phyloP scores from a whole-genome alignment of 208 protist genomes.

The Wallacemonas rigidus region DNA sequence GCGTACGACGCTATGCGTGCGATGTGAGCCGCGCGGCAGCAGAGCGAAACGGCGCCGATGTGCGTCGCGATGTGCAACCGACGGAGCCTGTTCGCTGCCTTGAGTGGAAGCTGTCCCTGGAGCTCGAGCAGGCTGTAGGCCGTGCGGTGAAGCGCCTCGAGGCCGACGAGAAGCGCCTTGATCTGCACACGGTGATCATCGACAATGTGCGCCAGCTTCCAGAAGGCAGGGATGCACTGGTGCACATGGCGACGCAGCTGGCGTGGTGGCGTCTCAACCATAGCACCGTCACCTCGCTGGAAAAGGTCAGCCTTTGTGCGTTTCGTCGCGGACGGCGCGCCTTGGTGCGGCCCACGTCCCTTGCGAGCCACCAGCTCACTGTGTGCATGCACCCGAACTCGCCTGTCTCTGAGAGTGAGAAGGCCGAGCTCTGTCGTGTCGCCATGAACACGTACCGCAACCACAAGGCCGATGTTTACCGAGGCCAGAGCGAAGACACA shows the following conservation, averaged over 20 bases:
- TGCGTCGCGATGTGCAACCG: constrained; percentile 28
- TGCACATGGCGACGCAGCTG: constrained; percentile 75
- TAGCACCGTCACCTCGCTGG: constrained; percentile 52
- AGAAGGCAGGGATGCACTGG: constrained; percentile 33
- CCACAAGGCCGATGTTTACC: constrained; percentile 32
- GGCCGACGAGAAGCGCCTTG: constrained; percentile 45
- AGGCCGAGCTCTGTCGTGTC: constrained; percentile 28
- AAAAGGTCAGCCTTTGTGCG: constrained; percentile 52
- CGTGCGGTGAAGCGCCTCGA: constrained; percentile 31
- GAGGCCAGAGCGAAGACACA: constrained; percentile 51
- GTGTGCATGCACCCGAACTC: constrained; percentile 35
- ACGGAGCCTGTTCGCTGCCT: constrained; percentile 46
- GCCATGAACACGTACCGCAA: constrained; percentile 39
- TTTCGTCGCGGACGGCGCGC: constrained; percentile 77
- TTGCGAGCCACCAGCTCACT: constrained; percentile 56
- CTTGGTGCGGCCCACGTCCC: constrained; percentile 45
- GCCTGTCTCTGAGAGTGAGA: constrained; percentile 19
- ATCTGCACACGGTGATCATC: constrained; percentile 46
- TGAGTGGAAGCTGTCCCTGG: constrained; percentile 47
- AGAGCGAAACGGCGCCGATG: constrained; percentile 23
- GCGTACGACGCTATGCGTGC: constrained; percentile 70
- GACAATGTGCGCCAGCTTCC: constrained; percentile 19
- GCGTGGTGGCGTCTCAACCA: constrained; percentile 77
- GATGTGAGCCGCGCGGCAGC: constrained; percentile 63
- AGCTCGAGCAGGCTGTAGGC: constrained; percentile 36